Evolutionary conservation across 768 basidiomycete genomes (phyloP), one percentile per base, ranked within the genome.

Genomic region (Auriscalpium orientale): DNA sequence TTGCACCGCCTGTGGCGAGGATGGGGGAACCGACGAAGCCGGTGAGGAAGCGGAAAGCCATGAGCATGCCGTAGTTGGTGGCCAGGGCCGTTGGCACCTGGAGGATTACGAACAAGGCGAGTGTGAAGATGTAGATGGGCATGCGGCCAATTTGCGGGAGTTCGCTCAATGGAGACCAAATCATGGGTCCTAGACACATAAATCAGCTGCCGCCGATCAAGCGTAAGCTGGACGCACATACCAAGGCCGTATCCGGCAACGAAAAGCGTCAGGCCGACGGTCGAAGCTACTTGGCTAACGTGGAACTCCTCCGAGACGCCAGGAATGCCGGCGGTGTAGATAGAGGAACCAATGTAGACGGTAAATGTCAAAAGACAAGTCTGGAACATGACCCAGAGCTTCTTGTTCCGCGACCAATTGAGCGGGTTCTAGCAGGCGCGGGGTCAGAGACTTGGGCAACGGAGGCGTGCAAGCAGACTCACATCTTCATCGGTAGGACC

Each of bases 311-410:
- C 20, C 38, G 67, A 51, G 16, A 72, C 50, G 8, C 56, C 62
- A 2, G 65, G 62, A 18, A 70, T 67, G 7, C 66, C 66, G 15
- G 70, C 61, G 1, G 67, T 66, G 55, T 69, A 71, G 46, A 72
- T 70, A 16, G 67, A 66, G 10, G 70, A 68, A 51, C 70, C 71
- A 56, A 72, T 67, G 59, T 71, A 72, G 28, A 71, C 64, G 48
- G 64, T 61, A 54, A 71, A 67, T 1, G 70, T 71, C 49, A 72
- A 56, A 46, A 71, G 58, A 47, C 68, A 68, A n/a, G 71, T 68
- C 43, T 64, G 64, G 51, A 67, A 68, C 16, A 69, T 66, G 13
- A 71, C 68, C 50, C 70, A 68, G 33, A 62, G 55, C 45, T 66
- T 64, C 40, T 64, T 72, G 13, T 47, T 3, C 21, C 62, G 59